Evolutionary conservation across 768 basidiomycete genomes (phyloP).

Genomic region (Russula griseocarnosa): DNA sequence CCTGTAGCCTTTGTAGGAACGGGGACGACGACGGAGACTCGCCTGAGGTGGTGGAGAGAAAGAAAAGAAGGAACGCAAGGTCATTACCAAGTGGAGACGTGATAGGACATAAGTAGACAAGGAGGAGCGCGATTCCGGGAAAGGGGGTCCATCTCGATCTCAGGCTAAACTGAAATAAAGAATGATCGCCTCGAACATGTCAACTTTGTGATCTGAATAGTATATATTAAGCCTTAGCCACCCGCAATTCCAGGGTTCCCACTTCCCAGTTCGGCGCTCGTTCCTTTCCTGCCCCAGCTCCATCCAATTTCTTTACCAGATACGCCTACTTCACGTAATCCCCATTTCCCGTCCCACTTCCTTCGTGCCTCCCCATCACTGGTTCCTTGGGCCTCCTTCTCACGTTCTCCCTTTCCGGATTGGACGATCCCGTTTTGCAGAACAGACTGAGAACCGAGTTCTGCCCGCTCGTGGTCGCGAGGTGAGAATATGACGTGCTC

Average conservation of each 20-base stretch:
- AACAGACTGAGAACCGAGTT: constrained; percentile 5
- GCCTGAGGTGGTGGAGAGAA: constrained; percentile 1
- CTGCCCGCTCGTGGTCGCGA: constrained; percentile 14
- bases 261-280: not conserved
- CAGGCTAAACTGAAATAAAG: not conserved
- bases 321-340: constrained; percentile 16
- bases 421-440: constrained; percentile 1
- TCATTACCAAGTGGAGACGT: not conserved
- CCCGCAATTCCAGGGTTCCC: not conserved
- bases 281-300: constrained; percentile 11
- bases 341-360: constrained; percentile 25
- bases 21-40: not conserved
- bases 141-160: not conserved
- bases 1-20: not conserved
- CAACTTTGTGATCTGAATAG: too few species aligned
- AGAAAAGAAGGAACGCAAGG: not conserved
- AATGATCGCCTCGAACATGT: not conserved
- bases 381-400: not conserved
- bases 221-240: too few species aligned
- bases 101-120: not conserved
- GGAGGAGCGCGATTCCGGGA: too few species aligned
- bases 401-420: not conserved
- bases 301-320: constrained; percentile 15
- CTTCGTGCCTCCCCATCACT: not conserved
- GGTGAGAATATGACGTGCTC: constrained; percentile 26